Conservation (phyloP, 305 asterid species). For the Ilex paraguariensis region DNA sequence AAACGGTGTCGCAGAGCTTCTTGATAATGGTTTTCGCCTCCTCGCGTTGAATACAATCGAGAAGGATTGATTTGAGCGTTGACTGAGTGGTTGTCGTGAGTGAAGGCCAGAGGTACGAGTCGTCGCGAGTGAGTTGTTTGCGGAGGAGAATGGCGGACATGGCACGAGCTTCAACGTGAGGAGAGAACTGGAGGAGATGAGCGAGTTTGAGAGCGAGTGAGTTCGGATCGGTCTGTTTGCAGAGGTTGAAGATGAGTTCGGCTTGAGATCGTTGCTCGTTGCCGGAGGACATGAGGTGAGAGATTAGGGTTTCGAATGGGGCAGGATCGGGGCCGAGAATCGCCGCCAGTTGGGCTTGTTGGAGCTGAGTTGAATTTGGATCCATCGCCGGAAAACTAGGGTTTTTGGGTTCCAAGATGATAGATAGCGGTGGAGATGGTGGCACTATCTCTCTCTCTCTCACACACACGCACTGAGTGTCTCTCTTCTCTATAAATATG, state of each 20-base stretch:
- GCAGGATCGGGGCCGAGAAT: constrained; percentile 70
- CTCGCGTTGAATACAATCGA: constrained; percentile 60
- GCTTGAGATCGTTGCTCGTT: constrained; percentile 85
- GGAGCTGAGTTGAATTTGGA: constrained; percentile 56
- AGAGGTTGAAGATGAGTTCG: constrained; percentile 63
- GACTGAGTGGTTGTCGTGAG: constrained; percentile 56
- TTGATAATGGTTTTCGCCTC: constrained; percentile 53
- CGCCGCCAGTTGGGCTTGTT: constrained; percentile 71
- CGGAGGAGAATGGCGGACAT: constrained; percentile 80
- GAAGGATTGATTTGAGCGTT: constrained; percentile 48
- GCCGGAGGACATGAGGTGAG: constrained; percentile 71
- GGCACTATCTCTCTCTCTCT: too few relatives aligned
- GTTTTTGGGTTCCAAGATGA: too few relatives aligned
- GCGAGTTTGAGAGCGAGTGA: constrained; percentile 66
- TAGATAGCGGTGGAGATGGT: too few relatives aligned
- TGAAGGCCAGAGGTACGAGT: constrained; percentile 73
- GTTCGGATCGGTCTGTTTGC: constrained; percentile 79
- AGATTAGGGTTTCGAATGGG: constrained; percentile 63
- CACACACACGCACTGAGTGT: too few relatives aligned
- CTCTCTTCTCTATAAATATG: too few relatives aligned
- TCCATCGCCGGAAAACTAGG: constrained; percentile 30
- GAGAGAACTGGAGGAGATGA: constrained; percentile 55
- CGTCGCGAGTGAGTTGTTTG: constrained; percentile 78
- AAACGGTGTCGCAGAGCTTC: constrained; percentile 76
- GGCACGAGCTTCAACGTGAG: constrained; percentile 61